Base-by-base conservation (phyloP, 2,329 filamentous ascomycete species). In the Hymenoscyphus fructigenus region DNA sequence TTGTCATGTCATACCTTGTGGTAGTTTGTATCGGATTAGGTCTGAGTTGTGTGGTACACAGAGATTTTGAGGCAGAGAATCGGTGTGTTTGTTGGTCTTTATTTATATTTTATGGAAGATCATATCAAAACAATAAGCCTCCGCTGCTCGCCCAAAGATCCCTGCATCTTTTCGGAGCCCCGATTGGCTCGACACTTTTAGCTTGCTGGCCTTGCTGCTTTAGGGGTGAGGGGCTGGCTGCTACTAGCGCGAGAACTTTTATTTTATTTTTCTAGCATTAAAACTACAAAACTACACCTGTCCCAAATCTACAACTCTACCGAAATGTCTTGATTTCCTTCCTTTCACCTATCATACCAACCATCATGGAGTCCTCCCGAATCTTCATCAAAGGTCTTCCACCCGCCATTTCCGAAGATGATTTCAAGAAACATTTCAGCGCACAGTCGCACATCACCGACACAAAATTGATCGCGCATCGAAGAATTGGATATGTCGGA, bases 401-500 rank as follows among this genome's bases (percentile, higher is more conserved):
- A 57, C 93, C 93, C 38, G 91, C 86, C 63, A 90, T 97, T 73
- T 89, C 88, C 14, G 92, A 96, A 79, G 88, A 89, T 61, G 91
- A 96, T 70, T 91, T 98, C 76, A 88, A 88, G 76, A 93, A 91
- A 76, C 93, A 98, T 80, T 99, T 99, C 78, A 86, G 90, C 66
- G 84, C 81, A 50, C 89, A 89, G 67, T 86, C 86, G 68, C 82
- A 90, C 68, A 87, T 97, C 75, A 98, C 94, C 61, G 95, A 99
- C 80, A 87, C 93, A 73, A 96, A 96, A 84, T 86, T 97, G 76
- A 91, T 98, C 75, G 87, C 92, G 5, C 88, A 93, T 74, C 88
- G 95, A 73, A 87, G 93, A 71, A 97, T 99, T 78, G 95, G 93
- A 72, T 99, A 97, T 83, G 88, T 99, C 66, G 95, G 95, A 68